A percentile compares a stretch with the other conserved stretches of the same genome.
Evolutionary conservation across 139 green algal genomes (phyloP).

Genomic region (Haematococcus lacustris): DNA sequence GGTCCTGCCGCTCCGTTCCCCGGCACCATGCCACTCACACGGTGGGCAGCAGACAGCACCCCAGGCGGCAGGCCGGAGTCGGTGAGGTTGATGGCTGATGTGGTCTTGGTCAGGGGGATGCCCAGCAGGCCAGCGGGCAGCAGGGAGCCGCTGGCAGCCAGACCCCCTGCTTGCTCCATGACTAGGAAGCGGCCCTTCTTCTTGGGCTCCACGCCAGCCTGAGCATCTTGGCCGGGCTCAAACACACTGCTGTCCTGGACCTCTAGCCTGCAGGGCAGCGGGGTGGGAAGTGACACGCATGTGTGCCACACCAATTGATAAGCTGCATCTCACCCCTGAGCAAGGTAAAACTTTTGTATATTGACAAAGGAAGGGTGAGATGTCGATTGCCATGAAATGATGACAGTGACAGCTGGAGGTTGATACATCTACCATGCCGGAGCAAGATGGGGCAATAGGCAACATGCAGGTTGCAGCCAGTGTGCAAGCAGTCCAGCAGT

Average conservation of each 20-base stretch:
- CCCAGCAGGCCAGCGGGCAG: too few relatives aligned
- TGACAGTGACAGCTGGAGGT: too few relatives aligned
- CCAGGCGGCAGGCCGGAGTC: constrained; percentile 5
- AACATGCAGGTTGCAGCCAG: too few relatives aligned
- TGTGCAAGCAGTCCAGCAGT: too few relatives aligned
- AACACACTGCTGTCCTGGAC: constrained; percentile 5
- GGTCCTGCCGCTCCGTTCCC: not conserved
- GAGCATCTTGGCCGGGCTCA: not conserved
- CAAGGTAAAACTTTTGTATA: not conserved
- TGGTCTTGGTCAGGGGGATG: constrained; percentile 21
- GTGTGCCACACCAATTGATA: too few relatives aligned
- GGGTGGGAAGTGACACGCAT: too few relatives aligned
- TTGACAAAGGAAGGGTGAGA: not conserved
- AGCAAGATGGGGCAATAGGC: too few relatives aligned
- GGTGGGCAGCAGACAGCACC: not conserved
- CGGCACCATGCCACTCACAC: not conserved
- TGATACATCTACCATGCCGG: too few relatives aligned
- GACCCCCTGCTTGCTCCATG: constrained; percentile 58
- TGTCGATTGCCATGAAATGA: not conserved
- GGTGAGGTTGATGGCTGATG: constrained; percentile 19
- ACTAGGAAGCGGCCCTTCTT: constrained; percentile 77
- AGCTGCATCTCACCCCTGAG: not conserved
- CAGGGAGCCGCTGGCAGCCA: too few relatives aligned
- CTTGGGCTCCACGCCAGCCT: constrained; percentile 26
- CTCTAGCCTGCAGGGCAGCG: constrained; percentile 3